These are phyloP conservation scores for Fusarium sp. DNA, from an alignment of 2,329 filamentous ascomycete genomes.

Conservation along the genomic window DNA sequence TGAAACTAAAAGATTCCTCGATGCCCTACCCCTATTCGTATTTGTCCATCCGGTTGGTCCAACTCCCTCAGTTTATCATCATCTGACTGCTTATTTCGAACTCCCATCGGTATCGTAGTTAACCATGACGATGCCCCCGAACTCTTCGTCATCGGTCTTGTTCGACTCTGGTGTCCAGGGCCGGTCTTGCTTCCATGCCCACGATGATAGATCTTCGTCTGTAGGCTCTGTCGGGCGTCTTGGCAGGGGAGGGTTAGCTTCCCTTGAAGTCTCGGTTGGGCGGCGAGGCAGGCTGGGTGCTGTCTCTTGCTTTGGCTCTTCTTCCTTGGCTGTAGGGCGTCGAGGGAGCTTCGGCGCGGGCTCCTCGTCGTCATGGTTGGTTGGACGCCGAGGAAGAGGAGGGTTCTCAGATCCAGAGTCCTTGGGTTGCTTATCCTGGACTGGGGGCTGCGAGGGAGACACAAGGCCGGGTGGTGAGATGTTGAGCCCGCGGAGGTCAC, in stretches of 20 bases:
- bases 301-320: slow-evolving; percentile 12
- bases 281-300: slow-evolving; percentile 25
- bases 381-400: slow-evolving; percentile 27
- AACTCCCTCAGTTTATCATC: not conserved
- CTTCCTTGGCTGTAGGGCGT: slow-evolving; percentile 11
- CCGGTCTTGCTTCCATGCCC: slow-evolving; percentile 18
- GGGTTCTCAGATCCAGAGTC: slow-evolving; percentile 12
- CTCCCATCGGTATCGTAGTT: slow-evolving; percentile 47
- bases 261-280: slow-evolving; percentile 18
- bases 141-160: slow-evolving; percentile 50
- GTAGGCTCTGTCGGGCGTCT: slow-evolving; percentile 27
- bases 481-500: slow-evolving; percentile 45
- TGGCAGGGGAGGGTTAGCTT: slow-evolving; percentile 29
- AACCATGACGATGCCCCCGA: slow-evolving; percentile 52
- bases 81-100: not conserved
- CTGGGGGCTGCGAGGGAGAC: slow-evolving; percentile 33
- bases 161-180: slow-evolving; percentile 44
- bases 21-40: not conserved
- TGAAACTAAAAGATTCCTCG: not conserved
- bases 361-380: slow-evolving; percentile 1
- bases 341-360: slow-evolving; percentile 21
- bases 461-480: slow-evolving; percentile 44
- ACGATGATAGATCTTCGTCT: slow-evolving; percentile 1
- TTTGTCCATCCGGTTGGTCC: not conserved
- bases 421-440: not conserved